phyloP scores from a whole-genome alignment of 345 rosid species.

The Sisymbrium irio region DNA sequence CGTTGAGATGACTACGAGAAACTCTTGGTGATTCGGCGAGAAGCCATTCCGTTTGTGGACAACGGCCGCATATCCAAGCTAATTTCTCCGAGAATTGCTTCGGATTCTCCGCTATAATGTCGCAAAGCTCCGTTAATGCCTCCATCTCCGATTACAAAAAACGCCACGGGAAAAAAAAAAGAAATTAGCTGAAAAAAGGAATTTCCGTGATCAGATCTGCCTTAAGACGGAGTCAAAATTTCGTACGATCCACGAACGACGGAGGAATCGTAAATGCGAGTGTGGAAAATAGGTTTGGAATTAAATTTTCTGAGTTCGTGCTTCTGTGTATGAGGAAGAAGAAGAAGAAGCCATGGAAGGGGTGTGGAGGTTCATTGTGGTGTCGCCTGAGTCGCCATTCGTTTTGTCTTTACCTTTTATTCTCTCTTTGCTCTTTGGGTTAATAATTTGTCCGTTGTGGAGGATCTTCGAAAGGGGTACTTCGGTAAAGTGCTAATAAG shows the following conservation, averaged over 20 bases:
- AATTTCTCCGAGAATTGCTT: constrained; percentile 75
- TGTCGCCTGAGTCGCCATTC: constrained; percentile 19
- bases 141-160: constrained; percentile 48
- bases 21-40: constrained; percentile 70
- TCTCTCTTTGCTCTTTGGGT: not conserved
- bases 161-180: not conserved
- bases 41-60: constrained; percentile 73
- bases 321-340: not conserved
- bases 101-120: constrained; percentile 72
- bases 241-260: constrained; percentile 16
- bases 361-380: constrained; percentile 18
- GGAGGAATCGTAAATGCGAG: constrained; percentile 10
- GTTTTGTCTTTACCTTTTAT: not conserved
- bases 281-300: not conserved
- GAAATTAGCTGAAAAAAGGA: not conserved
- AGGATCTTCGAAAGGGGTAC: not conserved
- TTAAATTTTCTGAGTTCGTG: constrained; percentile 3
- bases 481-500: not conserved
- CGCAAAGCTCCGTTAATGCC: constrained; percentile 81
- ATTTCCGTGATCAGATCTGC: constrained; percentile 33
- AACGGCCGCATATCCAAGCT: constrained; percentile 85
- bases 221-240: constrained; percentile 22
- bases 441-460: constrained; percentile 19
- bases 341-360: constrained; percentile 28
- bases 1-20: constrained; percentile 84